phyloP scores from a whole-genome alignment of 306 rosid species.

The Dalbergia cochinchinensis region DNA sequence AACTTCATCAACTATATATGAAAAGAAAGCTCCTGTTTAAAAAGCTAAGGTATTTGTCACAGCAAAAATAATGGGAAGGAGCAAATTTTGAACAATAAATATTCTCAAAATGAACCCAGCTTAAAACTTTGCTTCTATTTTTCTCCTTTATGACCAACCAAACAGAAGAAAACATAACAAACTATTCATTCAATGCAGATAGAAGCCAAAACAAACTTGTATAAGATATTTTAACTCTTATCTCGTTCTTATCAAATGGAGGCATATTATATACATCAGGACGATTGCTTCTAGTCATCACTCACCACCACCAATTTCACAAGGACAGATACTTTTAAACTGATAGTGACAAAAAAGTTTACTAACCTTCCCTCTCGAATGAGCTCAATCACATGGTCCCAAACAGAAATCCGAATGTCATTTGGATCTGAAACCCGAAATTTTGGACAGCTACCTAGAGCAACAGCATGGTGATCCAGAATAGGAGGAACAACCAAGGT shows the following conservation, averaged over 20 bases:
- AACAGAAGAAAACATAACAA: constrained; percentile 15
- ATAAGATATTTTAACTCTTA: not conserved
- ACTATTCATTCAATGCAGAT: not conserved
- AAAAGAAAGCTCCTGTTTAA: not conserved
- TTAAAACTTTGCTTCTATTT: constrained; percentile 1
- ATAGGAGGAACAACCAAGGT: constrained; percentile 84
- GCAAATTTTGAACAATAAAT: not conserved
- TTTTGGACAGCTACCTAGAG: constrained; percentile 91
- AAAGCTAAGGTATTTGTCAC: not conserved
- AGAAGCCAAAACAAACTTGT: not conserved
- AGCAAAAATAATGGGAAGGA: constrained; percentile 22
- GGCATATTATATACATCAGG: not conserved
- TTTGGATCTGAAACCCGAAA: constrained; percentile 65
- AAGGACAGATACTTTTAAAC: not conserved
- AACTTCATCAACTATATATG: not conserved
- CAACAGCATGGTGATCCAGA: constrained; percentile 89
- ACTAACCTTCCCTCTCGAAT: constrained; percentile 64
- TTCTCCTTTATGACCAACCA: not conserved
- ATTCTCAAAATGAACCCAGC: constrained; percentile 20
- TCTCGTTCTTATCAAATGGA: not conserved
- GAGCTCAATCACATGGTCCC: constrained; percentile 83
- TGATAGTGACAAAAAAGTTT: not conserved
- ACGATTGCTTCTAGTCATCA: constrained; percentile 1
- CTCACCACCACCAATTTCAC: not conserved
- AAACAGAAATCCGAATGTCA: constrained; percentile 70